Conservation (phyloP, 2,329 filamentous ascomycete genomes). For the Stachybotrys chlorohalonatus region DNA sequence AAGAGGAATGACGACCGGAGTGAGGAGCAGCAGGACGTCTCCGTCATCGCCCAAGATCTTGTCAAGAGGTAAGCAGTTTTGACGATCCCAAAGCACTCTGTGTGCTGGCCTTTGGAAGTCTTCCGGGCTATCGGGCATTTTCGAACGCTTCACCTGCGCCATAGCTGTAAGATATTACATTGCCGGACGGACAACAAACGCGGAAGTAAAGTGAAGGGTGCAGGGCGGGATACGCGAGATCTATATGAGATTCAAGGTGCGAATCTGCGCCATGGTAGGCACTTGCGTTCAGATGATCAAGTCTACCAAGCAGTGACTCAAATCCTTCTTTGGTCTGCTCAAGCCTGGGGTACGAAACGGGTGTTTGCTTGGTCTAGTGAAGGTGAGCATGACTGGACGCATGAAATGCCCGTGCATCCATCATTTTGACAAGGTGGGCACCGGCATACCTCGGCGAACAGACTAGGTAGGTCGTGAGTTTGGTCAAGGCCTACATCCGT, state of each 20-base stretch:
- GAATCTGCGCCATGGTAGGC: background rate
- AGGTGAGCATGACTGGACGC: background rate
- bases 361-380: background rate
- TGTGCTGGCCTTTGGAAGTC: conserved; percentile 4
- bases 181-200: background rate
- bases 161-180: background rate
- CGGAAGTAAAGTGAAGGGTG: background rate
- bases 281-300: background rate
- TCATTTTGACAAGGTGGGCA: background rate
- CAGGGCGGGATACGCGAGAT: too few relatives aligned
- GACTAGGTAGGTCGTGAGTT: background rate
- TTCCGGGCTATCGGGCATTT: background rate
- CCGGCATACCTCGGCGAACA: background rate
- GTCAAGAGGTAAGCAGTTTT: conserved; percentile 37
- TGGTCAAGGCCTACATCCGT: background rate
- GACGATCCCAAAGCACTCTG: conserved; percentile 30
- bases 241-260: background rate
- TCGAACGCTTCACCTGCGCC: background rate
- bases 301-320: background rate
- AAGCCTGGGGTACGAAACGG: background rate
- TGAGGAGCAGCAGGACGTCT: conserved; percentile 52
- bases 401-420: background rate
- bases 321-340: background rate
- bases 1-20: conserved; percentile 43
- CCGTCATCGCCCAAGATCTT: conserved; percentile 33